These are phyloP conservation scores for Globisporangium spinosum DNA, from an alignment of 352 stramenopile genomes.

Conservation along the genomic window DNA sequence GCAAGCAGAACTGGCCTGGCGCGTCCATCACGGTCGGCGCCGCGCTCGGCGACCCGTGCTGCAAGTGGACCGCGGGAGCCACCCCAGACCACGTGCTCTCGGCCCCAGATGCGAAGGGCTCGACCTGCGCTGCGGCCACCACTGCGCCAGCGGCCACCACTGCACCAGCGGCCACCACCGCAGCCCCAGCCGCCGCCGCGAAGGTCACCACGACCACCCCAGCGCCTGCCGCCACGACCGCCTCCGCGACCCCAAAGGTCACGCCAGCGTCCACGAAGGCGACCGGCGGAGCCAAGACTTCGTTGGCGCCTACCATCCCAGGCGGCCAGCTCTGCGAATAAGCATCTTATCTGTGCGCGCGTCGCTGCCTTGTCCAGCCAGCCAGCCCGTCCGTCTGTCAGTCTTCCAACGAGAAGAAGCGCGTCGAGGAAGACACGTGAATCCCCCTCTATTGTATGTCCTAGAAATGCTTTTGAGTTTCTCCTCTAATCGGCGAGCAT, in stretches of 20 bases:
- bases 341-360: not conserved
- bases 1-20: slow-evolving; percentile 38
- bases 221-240: not conserved
- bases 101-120: slow-evolving; percentile 30
- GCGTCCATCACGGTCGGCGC: slow-evolving; percentile 35
- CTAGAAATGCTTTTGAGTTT: slow-evolving; percentile 12
- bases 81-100: slow-evolving; percentile 34
- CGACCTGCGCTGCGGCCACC: slow-evolving; percentile 27
- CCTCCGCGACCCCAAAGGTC: slow-evolving; percentile 14
- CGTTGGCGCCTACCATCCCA: slow-evolving; percentile 8
- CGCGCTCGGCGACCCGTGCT: slow-evolving; percentile 53
- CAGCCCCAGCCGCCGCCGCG: slow-evolving; percentile 13
- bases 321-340: slow-evolving; percentile 20
- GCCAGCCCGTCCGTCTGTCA: not conserved
- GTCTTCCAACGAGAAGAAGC: slow-evolving; percentile 2
- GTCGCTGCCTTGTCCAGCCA: not conserved
- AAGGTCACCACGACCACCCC: slow-evolving; percentile 1
- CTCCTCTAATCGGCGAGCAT: slow-evolving; percentile 5
- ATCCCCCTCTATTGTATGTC: slow-evolving; percentile 6
- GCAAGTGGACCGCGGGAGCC: slow-evolving; percentile 37
- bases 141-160: slow-evolving; percentile 20
- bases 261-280: slow-evolving; percentile 13
- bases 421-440: not conserved
- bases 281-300: not conserved
- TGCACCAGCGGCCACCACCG: slow-evolving; percentile 19